Evolutionary conservation across 257 asterid genomes (phyloP), one percentile per base, ranked within the genome.

Genomic region (Anisodus acutangulus): DNA sequence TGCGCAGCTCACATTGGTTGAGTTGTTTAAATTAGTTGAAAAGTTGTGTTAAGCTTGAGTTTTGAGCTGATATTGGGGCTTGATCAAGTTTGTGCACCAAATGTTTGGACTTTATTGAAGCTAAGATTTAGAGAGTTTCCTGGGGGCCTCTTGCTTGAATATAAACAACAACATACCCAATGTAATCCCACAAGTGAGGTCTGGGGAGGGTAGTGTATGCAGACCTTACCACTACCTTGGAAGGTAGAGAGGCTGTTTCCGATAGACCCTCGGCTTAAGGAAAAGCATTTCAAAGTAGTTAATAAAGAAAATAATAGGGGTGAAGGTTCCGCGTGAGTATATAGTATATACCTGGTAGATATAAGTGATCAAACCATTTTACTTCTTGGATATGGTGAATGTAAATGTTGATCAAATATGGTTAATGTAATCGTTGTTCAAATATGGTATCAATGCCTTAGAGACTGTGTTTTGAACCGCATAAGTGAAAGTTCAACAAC

Each of bases 401-500:
- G 13, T 49, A 76, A 51, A 22, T 76, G 63, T 26, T 76, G 47
- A 26, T 76, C 47, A 49, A 26, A 51, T 76, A 76, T 51, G 63
- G 63, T 51, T 26, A 13, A 26, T 26, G 22, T 51, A 49, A 76
- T 76, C 4, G 47, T 53, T 53, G 81, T 76, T 76, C 62, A 53
- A 12, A 49, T 22, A 76, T 76, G 81, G 57, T 15, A 76, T 51
- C 47, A 76, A 47, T 26, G 41, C 63, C 81, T 51, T 51, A 6
- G 81, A 76, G 81, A 76, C 47, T 6, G 63, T 51, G 81, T 19
- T 76, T 76, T 51, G 41, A 74, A 51, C 62, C 13, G 26, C 81
- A 26, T 22, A 41, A 41, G 6, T 41, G 45, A 41, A 41, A 41
- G 45, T 41, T 58, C 35, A 31, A 31, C 35, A 31, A 31, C 35